Conservation (phyloP, 768 basidiomycete genomes). For the Tephrocybe sp. region DNA sequence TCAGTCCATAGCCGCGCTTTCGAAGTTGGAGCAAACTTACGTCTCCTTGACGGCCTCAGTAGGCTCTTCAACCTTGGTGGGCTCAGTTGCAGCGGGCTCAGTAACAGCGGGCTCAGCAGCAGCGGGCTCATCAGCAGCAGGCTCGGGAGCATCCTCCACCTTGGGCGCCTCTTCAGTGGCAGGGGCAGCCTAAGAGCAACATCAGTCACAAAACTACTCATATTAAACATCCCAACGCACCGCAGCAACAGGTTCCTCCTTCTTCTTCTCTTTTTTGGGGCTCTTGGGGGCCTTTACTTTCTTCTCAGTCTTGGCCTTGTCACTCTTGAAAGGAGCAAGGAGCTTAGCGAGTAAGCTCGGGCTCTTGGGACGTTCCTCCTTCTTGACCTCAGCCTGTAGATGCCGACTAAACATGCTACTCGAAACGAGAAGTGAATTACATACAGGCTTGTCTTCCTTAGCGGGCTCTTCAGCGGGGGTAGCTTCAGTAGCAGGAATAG, state of each 20-base stretch:
- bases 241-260: slow-evolving; percentile 57
- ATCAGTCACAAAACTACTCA: not conserved
- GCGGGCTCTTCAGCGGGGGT: slow-evolving; percentile 28
- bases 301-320: slow-evolving; percentile 62
- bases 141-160: slow-evolving; percentile 31
- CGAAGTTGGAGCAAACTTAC: slow-evolving; percentile 40
- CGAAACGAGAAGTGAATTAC: slow-evolving; percentile 14
- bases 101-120: slow-evolving; percentile 34
- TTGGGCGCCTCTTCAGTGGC: slow-evolving; percentile 42
- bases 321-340: slow-evolving; percentile 76
- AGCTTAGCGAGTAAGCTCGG: slow-evolving; percentile 75
- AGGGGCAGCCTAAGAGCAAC: slow-evolving; percentile 30
- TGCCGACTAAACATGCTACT: slow-evolving; percentile 8
- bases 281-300: slow-evolving; percentile 69
- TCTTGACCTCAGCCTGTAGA: slow-evolving; percentile 53
- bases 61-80: slow-evolving; percentile 47
- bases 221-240: slow-evolving; percentile 29
- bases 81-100: no score
- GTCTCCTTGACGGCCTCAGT: slow-evolving; percentile 72
- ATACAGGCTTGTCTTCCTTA: slow-evolving; percentile 45
- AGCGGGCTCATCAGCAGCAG: slow-evolving; percentile 28
- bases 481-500: slow-evolving; percentile 19
- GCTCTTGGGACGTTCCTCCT: slow-evolving; percentile 82
- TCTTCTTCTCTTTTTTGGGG: slow-evolving; percentile 83
- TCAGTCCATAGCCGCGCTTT: not conserved